Evolutionary conservation across 139 green algal genomes (phyloP), one percentile per base, ranked within the genome.

Genomic region (Chlamydomonas sphaeroides): DNA sequence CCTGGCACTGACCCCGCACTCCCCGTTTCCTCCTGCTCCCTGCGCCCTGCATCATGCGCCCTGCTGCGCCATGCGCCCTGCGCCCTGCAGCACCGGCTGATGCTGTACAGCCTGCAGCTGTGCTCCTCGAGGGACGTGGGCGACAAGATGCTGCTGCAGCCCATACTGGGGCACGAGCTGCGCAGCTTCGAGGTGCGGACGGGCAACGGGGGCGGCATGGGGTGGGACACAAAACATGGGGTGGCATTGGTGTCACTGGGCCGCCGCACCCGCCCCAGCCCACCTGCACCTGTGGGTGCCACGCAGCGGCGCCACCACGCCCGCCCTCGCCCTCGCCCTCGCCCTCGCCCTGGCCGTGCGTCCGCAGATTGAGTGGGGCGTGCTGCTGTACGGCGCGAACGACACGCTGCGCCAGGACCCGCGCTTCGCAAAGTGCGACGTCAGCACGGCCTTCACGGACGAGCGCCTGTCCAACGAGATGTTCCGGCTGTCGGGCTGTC

Each of bases 361-460:
- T n/a, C n/a, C n/a, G 59, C 74, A 80, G 74, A 45, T 35, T 3
- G 74, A 80, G 59, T 80, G 74, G 74, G n/a, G 67, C 39, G 74
- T 80, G 30, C 33, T 80, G 30, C 59, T 80, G 39, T 80, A 80
- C 74, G 74, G 74, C 32, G 74, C 74, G 0, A 80, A 80, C 41
- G n/a, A 8, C 30, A 80, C 74, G 11, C 15, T 70, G 57, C 59
- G 32, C 3, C 26, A 61, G 30, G 74, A 70, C 30, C 74, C 39
- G 17, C 59, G 39, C n/a, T 80, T 80, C 39, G 5, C 17, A 5
- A 0, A 71, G 59, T 80, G 59, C 20, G 36, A 32, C 0, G 36
- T 10, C 3, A 33, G 6, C n/a, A 33, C 30, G 10, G 59, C 59
- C 23, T 70, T 80, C 41, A 62, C 11, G 14, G 61, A 71, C 74